A percentile compares a stretch with the other conserved stretches of the same genome.
Conservation (phyloP, 2,329 filamentous ascomycete species). For the Fusarium ambrosium region DNA sequence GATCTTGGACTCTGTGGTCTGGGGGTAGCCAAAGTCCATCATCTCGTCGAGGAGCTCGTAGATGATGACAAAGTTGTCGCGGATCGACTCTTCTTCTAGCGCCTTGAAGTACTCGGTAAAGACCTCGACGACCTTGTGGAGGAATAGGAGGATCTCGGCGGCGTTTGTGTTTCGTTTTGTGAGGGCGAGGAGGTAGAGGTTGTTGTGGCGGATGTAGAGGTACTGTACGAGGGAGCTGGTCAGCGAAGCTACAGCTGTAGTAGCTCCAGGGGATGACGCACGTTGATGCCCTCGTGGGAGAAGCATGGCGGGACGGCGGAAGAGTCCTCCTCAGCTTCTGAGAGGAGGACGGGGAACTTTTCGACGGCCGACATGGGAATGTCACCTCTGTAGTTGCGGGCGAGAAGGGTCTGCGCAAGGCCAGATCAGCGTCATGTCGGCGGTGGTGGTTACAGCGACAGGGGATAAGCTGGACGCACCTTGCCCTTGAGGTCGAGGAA, state of each 20-base stretch:
- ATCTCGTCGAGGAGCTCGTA: constrained; percentile 99
- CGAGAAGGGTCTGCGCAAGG: constrained; percentile 86
- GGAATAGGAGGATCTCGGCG: constrained; percentile 96
- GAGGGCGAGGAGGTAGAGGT: constrained; percentile 96
- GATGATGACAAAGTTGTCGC: constrained; percentile 99
- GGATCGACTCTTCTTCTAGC: constrained; percentile 97
- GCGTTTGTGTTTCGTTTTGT: constrained; percentile 99
- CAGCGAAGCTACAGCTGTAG: constrained; percentile 28
- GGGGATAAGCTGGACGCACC: constrained; percentile 62
- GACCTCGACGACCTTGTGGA: constrained; percentile 98
- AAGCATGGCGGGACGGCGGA: constrained; percentile 98
- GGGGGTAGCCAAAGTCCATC: constrained; percentile 99
- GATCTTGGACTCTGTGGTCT: constrained; percentile 98
- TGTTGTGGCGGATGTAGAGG: constrained; percentile 99
- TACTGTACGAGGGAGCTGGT: constrained; percentile 70
- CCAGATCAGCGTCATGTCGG: constrained; percentile 43
- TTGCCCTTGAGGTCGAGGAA: constrained; percentile 99
- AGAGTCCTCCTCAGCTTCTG: constrained; percentile 98
- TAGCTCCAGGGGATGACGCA: constrained; percentile 60
- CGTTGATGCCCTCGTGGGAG: constrained; percentile 98
- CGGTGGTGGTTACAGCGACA: constrained; percentile 1
- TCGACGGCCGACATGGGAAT: constrained; percentile 99
- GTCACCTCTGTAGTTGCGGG: constrained; percentile 97
- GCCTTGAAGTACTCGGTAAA: constrained; percentile 99
- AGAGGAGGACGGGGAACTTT: constrained; percentile 95